Conservation (phyloP, 1,139 yeast genomes). For the Meyerozyma athensensis region DNA sequence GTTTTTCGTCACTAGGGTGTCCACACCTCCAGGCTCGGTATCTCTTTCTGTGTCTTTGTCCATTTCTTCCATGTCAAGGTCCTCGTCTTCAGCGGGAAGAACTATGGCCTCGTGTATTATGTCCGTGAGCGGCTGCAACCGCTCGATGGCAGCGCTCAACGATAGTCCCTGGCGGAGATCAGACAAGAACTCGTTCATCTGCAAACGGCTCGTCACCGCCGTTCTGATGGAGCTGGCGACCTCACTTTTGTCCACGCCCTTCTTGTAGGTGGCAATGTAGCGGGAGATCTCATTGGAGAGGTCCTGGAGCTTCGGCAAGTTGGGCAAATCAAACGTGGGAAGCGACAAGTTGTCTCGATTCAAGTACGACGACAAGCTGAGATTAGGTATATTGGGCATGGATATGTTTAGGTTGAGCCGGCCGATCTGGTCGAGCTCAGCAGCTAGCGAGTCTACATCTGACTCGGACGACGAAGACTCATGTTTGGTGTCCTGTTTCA, state of each 20-base stretch:
- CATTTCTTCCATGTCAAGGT: slow-evolving; percentile 23
- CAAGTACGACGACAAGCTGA: slow-evolving; percentile 12
- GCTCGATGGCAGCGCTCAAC: slow-evolving; percentile 48
- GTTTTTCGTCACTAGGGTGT: slow-evolving; percentile 41
- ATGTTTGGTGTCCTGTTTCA: not conserved
- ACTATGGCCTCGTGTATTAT: slow-evolving; percentile 45
- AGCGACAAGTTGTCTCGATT: slow-evolving; percentile 16
- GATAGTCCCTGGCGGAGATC: slow-evolving; percentile 52
- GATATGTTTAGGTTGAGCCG: slow-evolving; percentile 22
- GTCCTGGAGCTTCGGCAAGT: slow-evolving; percentile 20
- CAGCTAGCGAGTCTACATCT: slow-evolving; percentile 32
- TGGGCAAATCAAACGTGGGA: slow-evolving; percentile 16
- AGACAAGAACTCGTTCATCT: slow-evolving; percentile 44
- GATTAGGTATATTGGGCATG: slow-evolving; percentile 14
- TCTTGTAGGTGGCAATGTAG: slow-evolving; percentile 23
- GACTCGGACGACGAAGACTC: slow-evolving; percentile 13
- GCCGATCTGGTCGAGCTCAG: slow-evolving; percentile 46
- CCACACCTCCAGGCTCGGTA: slow-evolving; percentile 53
- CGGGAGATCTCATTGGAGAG: slow-evolving; percentile 27
- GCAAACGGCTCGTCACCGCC: slow-evolving; percentile 39
- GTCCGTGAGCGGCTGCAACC: slow-evolving; percentile 53
- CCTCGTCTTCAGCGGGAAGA: slow-evolving; percentile 45
- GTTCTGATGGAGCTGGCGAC: slow-evolving; percentile 31
- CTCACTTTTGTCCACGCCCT: slow-evolving; percentile 7
- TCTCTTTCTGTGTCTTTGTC: slow-evolving; percentile 9